These are phyloP conservation scores for Colletotrichum coccodes DNA, from an alignment of 2,329 filamentous ascomycete genomes.

Conservation along the genomic window DNA sequence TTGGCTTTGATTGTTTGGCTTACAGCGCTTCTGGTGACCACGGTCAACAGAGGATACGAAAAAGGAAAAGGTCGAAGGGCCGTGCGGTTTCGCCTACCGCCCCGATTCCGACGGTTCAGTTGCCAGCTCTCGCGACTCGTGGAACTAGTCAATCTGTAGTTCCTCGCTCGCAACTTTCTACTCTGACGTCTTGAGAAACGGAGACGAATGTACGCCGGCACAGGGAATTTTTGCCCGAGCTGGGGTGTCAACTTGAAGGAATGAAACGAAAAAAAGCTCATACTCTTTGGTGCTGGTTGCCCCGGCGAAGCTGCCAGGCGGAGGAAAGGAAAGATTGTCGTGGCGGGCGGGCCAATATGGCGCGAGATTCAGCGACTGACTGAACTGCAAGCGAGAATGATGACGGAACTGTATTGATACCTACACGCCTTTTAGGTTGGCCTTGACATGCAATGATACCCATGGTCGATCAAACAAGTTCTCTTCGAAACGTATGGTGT, in stretches of 20 bases:
- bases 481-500: background rate
- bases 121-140: background rate
- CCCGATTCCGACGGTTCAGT: constrained; percentile 5
- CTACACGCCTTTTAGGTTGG: constrained; percentile 19
- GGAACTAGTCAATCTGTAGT: background rate
- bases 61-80: constrained; percentile 20
- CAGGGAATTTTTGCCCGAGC: background rate
- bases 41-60: constrained; percentile 21
- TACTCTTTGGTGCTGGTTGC: constrained; percentile 18
- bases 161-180: background rate
- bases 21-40: constrained; percentile 7
- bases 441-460: constrained; percentile 37
- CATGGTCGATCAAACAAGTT: constrained; percentile 24
- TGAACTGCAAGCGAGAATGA: constrained; percentile 16
- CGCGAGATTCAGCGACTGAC: constrained; percentile 19
- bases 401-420: constrained; percentile 12
- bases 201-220: background rate
- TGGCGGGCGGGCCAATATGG: constrained; percentile 14
- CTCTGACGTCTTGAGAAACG: background rate
- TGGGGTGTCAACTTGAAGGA: background rate
- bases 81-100: constrained; percentile 3
- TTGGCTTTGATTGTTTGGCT: constrained; percentile 22
- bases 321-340: constrained; percentile 19
- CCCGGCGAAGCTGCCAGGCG: constrained; percentile 13
- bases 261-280: constrained; percentile 1